Evolutionary conservation across 805 yeast species (phyloP).

Genomic region (Cyberlindnera mrakii): DNA sequence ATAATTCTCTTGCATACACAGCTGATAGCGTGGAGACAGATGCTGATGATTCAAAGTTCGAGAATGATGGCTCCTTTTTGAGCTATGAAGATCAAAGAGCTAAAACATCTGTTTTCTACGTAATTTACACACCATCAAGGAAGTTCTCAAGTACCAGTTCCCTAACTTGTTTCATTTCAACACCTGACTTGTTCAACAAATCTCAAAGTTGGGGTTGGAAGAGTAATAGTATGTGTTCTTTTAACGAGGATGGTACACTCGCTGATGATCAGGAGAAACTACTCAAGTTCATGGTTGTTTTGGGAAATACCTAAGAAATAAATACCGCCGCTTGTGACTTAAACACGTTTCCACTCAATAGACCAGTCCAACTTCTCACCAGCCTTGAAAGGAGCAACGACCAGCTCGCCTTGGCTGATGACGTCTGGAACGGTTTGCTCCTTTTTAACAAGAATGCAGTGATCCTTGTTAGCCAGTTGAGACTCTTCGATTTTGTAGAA

Average conservation of each 20-base stretch:
- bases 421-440: slow-evolving; percentile 53
- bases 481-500: slow-evolving; percentile 59
- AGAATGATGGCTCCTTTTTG: slow-evolving; percentile 24
- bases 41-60: slow-evolving; percentile 2
- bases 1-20: too few species aligned
- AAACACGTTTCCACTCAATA: slow-evolving; percentile 54
- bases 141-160: slow-evolving; percentile 31
- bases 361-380: slow-evolving; percentile 71
- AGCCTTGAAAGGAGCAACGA: slow-evolving; percentile 81
- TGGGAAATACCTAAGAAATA: slow-evolving; percentile 34
- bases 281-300: slow-evolving; percentile 42
- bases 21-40: slow-evolving; percentile 1
- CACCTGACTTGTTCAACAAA: slow-evolving; percentile 46
- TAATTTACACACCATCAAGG: slow-evolving; percentile 50
- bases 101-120: slow-evolving; percentile 42
- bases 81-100: slow-evolving; percentile 43
- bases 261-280: slow-evolving; percentile 38
- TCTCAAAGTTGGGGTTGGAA: slow-evolving; percentile 64
- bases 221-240: slow-evolving; percentile 46
- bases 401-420: slow-evolving; percentile 38
- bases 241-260: slow-evolving; percentile 42
- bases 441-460: slow-evolving; percentile 50
- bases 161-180: slow-evolving; percentile 47
- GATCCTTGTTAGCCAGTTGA: slow-evolving; percentile 39
- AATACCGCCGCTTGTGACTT: slow-evolving; percentile 2